A percentile compares a stretch with the other conserved stretches of the same genome.
phyloP scores from a whole-genome alignment of 352 stramenopile species.

The Thalassiosira allenii region DNA sequence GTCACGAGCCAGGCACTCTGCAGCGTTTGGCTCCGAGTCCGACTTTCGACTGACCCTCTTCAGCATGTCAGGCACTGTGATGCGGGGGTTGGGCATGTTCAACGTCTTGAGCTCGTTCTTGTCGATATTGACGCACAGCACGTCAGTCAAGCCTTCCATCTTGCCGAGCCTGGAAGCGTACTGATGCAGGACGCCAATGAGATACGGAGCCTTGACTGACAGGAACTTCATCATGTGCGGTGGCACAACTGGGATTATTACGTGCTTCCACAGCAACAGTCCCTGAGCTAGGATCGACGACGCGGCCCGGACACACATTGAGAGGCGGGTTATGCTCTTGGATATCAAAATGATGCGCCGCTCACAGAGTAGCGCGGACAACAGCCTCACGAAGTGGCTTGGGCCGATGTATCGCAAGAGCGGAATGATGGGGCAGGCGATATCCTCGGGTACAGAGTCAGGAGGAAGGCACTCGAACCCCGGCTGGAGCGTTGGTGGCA shows the following conservation, averaged over 20 bases:
- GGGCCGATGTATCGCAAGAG: constrained; percentile 57
- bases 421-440: constrained; percentile 55
- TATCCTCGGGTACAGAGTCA: constrained; percentile 51
- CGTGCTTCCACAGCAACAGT: constrained; percentile 58
- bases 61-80: constrained; percentile 58
- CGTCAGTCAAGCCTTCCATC: constrained; percentile 47
- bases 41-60: constrained; percentile 27
- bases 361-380: constrained; percentile 64
- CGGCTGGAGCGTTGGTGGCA: constrained; percentile 36
- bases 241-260: constrained; percentile 62
- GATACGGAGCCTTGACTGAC: constrained; percentile 48
- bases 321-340: constrained; percentile 48
- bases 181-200: constrained; percentile 52
- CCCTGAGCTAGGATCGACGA: constrained; percentile 50
- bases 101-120: constrained; percentile 59
- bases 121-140: constrained; percentile 64
- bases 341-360: constrained; percentile 66
- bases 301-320: constrained; percentile 51
- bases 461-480: constrained; percentile 28
- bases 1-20: constrained; percentile 54
- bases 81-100: constrained; percentile 49
- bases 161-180: constrained; percentile 32
- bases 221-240: constrained; percentile 56
- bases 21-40: constrained; percentile 3
- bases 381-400: constrained; percentile 52